A percentile compares a stretch with the other conserved stretches of the same genome.
Conservation (phyloP, 805 yeast genomes). For the Teunomyces tritomae region DNA sequence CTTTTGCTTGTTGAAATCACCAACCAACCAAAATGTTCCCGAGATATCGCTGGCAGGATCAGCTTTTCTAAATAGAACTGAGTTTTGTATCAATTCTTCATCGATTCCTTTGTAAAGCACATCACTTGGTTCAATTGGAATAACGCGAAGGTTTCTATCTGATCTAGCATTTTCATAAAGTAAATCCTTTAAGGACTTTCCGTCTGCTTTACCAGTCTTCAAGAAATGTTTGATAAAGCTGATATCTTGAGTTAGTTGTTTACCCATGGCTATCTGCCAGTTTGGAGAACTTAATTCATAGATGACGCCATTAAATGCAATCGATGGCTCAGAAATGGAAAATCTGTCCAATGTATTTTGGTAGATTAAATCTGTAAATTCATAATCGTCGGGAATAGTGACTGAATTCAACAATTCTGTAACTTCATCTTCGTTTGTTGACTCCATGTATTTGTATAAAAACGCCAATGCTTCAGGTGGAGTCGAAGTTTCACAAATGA, state of each 20-base stretch:
- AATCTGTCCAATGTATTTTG: conserved; percentile 22
- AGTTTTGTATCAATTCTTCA: conserved; percentile 21
- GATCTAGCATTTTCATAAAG: conserved; percentile 42
- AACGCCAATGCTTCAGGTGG: conserved; percentile 38
- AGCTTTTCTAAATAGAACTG: conserved; percentile 18
- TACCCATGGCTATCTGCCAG: conserved; percentile 56
- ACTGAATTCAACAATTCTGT: conserved; percentile 19
- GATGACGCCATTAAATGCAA: conserved; percentile 75
- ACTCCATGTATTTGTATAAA: conserved; percentile 34
- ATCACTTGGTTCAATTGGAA: conserved; percentile 33
- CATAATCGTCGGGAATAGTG: conserved; percentile 15
- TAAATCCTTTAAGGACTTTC: conserved; percentile 32
- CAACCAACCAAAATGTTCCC: conserved; percentile 53
- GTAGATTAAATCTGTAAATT: conserved; percentile 16
- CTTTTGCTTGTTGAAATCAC: conserved; percentile 44
- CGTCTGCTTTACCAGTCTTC: conserved; percentile 19
- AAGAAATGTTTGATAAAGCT: conserved; percentile 26
- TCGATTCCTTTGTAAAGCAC: conserved; percentile 31
- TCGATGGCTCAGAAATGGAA: conserved; percentile 45
- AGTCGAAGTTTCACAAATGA: conserved; percentile 27
- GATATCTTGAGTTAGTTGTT: conserved; percentile 56
- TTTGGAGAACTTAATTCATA: conserved; percentile 44
- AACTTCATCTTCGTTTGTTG: conserved; percentile 23
- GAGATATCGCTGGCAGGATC: conserved; percentile 37
- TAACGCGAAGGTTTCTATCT: conserved; percentile 44